Conservation (phyloP, 192 early-diverging fungal species). For the Paraglomus brasilianum region DNA sequence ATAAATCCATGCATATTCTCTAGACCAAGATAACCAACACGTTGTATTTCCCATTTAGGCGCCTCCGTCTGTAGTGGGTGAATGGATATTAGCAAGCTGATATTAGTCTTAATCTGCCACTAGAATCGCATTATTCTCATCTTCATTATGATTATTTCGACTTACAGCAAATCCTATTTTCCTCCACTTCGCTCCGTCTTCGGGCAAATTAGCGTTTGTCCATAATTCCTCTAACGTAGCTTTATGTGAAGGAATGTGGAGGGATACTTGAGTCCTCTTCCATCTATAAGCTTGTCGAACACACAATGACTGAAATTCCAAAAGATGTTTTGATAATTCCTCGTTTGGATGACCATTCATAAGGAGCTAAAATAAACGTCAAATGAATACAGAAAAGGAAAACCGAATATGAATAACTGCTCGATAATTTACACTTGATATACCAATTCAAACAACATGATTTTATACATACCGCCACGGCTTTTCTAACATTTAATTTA, state of each 20-base stretch:
- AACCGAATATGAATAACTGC: background rate
- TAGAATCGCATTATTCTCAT: background rate
- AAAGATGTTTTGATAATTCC: conserved; percentile 57
- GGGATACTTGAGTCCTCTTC: conserved; percentile 48
- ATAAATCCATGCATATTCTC: conserved; percentile 63
- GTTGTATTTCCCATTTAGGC: conserved; percentile 59
- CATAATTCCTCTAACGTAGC: conserved; percentile 55
- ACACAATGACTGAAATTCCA: conserved; percentile 66
- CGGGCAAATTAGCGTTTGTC: conserved; percentile 44
- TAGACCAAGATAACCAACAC: conserved; percentile 64
- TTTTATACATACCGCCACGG: conserved; percentile 48
- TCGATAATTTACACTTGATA: background rate
- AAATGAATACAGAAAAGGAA: background rate
- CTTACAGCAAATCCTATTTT: conserved; percentile 66
- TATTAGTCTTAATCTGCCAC: background rate
- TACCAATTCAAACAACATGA: background rate
- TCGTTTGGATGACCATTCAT: conserved; percentile 58
- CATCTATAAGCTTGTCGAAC: conserved; percentile 55
- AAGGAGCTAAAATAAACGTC: conserved; percentile 32
- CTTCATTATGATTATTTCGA: background rate
- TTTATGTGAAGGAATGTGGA: conserved; percentile 52
- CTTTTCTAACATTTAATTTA: conserved; percentile 45
- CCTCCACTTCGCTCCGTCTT: conserved; percentile 57
- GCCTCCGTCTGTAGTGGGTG: conserved; percentile 47
- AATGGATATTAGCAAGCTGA: conserved; percentile 20